Percentiles rank a stretch among this genome's conserved stretches.
Evolutionary conservation across 257 asterid genomes (phyloP).

Genomic region (Solanum piurae): DNA sequence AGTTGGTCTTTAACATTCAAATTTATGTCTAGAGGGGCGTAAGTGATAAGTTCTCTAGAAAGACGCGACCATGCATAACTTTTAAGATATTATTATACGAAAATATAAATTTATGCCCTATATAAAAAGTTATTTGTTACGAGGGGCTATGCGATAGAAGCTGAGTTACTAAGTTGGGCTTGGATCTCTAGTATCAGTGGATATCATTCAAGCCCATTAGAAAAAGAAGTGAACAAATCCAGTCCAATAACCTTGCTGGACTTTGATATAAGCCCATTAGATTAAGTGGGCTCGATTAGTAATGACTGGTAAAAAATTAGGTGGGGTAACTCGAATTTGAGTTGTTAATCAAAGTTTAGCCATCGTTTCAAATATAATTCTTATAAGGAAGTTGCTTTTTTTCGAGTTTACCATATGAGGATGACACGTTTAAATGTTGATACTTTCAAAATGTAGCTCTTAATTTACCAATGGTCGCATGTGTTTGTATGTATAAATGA

Average conservation of each 20-base stretch:
- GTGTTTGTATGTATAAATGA: too few relatives aligned
- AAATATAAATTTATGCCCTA: background rate
- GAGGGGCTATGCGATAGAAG: background rate
- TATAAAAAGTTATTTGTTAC: background rate
- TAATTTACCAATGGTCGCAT: too few relatives aligned
- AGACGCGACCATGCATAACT: background rate
- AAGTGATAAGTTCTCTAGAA: background rate
- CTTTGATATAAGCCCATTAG: background rate
- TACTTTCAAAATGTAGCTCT: too few relatives aligned
- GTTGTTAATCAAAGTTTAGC: background rate
- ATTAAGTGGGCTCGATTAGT: background rate
- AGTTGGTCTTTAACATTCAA: background rate
- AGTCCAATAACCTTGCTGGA: background rate
- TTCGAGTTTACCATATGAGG: too few relatives aligned
- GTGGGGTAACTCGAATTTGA: background rate
- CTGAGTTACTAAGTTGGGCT: background rate
- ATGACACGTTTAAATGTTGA: too few relatives aligned
- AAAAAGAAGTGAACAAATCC: background rate
- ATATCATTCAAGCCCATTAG: background rate
- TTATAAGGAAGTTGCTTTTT: too few relatives aligned
- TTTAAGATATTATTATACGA: background rate
- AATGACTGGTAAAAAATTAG: too few relatives aligned
- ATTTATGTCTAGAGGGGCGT: background rate
- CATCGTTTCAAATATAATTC: background rate
- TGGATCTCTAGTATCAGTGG: background rate